Evolutionary conservation across 176 grass and related monocot species (phyloP).

Genomic region (Secale cereale): DNA sequence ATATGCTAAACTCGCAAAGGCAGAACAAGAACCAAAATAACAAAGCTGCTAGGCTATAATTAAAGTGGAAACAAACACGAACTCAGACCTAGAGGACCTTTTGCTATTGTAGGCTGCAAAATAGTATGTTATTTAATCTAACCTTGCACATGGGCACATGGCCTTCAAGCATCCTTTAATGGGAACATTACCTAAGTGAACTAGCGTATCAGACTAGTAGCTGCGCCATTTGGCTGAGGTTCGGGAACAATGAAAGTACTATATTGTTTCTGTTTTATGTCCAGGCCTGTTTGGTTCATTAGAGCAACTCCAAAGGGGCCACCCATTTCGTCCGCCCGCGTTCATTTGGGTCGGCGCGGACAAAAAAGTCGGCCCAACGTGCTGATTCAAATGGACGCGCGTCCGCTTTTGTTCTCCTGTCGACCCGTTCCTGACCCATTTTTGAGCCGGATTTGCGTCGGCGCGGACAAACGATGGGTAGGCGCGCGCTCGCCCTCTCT

Average conservation of each 20-base stretch:
- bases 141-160: conserved; percentile 30
- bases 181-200: background rate
- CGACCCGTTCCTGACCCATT: too few species aligned
- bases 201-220: conserved; percentile 13
- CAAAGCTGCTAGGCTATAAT: conserved; percentile 52
- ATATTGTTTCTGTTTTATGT: too few species aligned
- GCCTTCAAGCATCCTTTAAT: conserved; percentile 17
- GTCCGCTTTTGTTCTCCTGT: too few species aligned
- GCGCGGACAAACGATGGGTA: too few species aligned
- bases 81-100: conserved; percentile 30
- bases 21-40: conserved; percentile 30
- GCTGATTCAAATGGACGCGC: too few species aligned
- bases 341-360: too few species aligned
- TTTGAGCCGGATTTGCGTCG: too few species aligned
- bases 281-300: too few species aligned
- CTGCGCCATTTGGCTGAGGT: background rate
- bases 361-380: too few species aligned
- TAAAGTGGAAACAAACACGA: conserved; percentile 39
- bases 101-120: conserved; percentile 27
- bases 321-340: too few species aligned
- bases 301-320: too few species aligned
- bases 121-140: conserved; percentile 19
- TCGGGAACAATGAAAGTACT: background rate
- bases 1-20: conserved; percentile 42
- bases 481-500: too few species aligned